phyloP scores from a whole-genome alignment of 192 early-diverging fungal genomes.

The Diversispora epigaea region DNA sequence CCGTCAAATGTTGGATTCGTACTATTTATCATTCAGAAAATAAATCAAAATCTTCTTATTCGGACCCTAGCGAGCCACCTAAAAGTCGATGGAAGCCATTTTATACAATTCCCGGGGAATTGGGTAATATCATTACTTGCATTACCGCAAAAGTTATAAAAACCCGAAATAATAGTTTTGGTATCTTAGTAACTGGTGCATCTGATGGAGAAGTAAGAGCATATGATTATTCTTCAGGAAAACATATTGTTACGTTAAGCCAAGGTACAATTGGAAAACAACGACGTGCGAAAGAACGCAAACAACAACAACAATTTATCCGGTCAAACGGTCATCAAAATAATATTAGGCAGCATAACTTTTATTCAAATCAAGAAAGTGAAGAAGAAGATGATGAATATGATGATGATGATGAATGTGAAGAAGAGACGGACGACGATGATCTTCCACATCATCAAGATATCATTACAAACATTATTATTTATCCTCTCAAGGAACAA shows the following conservation, averaged over 20 bases:
- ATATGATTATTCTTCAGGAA: constrained; percentile 24
- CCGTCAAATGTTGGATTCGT: constrained; percentile 25
- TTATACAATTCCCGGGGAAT: constrained; percentile 15
- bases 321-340: no score
- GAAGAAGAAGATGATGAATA: neutral
- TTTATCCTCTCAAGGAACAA: constrained; percentile 25
- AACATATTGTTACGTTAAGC: constrained; percentile 17
- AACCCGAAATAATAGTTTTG: constrained; percentile 2
- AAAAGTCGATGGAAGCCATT: constrained; percentile 18
- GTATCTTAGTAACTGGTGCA: constrained; percentile 22
- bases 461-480: constrained; percentile 23
- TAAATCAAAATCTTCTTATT: neutral
- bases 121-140: constrained; percentile 21
- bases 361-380: neutral
- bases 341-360: no score
- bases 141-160: constrained; percentile 22
- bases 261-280: constrained; percentile 2
- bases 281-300: constrained; percentile 6
- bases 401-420: neutral
- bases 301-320: neutral
- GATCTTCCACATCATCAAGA: constrained; percentile 17
- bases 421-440: neutral
- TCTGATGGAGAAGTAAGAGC: constrained; percentile 25
- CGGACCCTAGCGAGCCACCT: neutral
- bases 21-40: neutral